Evolutionary conservation across 805 yeast genomes (phyloP), one percentile per base, ranked within the genome.

Genomic region (Cyberlindnera euphorbiiphila): DNA sequence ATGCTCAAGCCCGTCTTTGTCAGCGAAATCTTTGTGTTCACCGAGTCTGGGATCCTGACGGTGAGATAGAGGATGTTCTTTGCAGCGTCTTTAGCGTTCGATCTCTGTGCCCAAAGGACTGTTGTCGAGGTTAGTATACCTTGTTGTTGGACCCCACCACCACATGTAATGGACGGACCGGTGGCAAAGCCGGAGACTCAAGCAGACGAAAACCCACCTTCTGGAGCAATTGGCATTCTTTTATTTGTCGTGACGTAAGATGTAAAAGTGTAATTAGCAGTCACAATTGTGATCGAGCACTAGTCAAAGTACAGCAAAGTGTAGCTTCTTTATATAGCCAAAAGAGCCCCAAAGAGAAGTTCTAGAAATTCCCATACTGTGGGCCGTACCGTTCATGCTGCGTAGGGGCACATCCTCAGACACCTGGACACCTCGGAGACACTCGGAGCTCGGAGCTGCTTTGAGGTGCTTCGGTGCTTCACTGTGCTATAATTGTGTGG

Each of bases 21-120:
- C 47, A 88, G 67, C 36, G 78, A 76, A 40, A 87, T 66, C 43
- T 76, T 70, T 29, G 81, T 74, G 39, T 76, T 65, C 33, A 64
- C 71, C 19, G 89, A 76, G 59, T 89, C 95, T 17, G 79, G 71
- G 20, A 85, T 77, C 43, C 74, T 71, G 37, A 91, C 73, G 0
- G 95, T 88, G 40, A 91, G 62, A 60, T 72, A 83, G 15, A 93
- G 51, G 25, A 87, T 56, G 62, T 91, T 91, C 64, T 85, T 89
- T 21, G 74, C 68, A 9, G 75, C 73, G 25, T 81, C 94, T 4
- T 71, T 62, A n/a, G 71, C 81, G 56, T 71, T 78, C 38, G 96
- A 87, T 65, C 98, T 85, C 70, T 91, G 98, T 10, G 98, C 98
- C 98, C 98, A 91, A 59, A 79, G 69, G 27, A 86, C 91, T 43